A percentile compares a stretch with the other conserved stretches of the same genome.
Evolutionary conservation across 129 eudicot species (phyloP).

Genomic region (Heracleum sosnowskyi): DNA sequence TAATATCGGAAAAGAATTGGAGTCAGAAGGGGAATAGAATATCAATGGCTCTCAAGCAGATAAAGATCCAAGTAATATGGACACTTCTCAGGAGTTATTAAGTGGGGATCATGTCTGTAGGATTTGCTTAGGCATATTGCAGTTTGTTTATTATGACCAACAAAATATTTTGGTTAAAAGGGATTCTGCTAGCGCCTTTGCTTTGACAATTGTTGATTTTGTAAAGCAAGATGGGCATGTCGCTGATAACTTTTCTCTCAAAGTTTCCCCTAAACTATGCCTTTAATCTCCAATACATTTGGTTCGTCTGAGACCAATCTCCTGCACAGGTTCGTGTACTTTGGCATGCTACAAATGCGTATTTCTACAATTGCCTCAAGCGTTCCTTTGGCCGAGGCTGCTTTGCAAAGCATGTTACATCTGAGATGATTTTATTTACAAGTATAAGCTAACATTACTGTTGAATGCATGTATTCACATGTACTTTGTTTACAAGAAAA

Average conservation of each 20-base stretch:
- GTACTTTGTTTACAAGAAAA: too few species aligned
- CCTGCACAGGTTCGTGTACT: too few species aligned
- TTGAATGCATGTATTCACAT: too few species aligned
- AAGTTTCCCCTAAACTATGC: too few species aligned
- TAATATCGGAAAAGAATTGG: constrained; percentile 23
- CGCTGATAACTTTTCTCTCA: constrained; percentile 57
- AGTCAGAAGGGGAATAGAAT: constrained; percentile 18
- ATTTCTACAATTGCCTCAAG: too few species aligned
- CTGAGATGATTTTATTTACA: too few species aligned
- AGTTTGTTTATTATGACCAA: constrained; percentile 46
- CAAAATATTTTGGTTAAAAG: constrained; percentile 31
- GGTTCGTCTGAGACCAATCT: too few species aligned
- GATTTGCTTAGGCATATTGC: constrained; percentile 74
- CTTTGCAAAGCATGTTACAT: too few species aligned
- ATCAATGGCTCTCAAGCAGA: constrained; percentile 17
- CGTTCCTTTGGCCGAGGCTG: too few species aligned
- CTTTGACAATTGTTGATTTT: constrained; percentile 37
- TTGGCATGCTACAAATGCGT: too few species aligned
- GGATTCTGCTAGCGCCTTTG: constrained; percentile 51
- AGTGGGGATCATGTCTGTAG: constrained; percentile 36
- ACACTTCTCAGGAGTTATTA: constrained; percentile 18
- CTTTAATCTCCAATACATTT: too few species aligned
- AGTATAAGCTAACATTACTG: too few species aligned
- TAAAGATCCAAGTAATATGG: constrained; percentile 13
- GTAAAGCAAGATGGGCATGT: constrained; percentile 46